Percentiles rank a stretch among this genome's conserved stretches.
These are phyloP conservation scores for Pseudocercospora crystallina DNA, from an alignment of 2,329 filamentous ascomycete genomes.

Conservation along the genomic window DNA sequence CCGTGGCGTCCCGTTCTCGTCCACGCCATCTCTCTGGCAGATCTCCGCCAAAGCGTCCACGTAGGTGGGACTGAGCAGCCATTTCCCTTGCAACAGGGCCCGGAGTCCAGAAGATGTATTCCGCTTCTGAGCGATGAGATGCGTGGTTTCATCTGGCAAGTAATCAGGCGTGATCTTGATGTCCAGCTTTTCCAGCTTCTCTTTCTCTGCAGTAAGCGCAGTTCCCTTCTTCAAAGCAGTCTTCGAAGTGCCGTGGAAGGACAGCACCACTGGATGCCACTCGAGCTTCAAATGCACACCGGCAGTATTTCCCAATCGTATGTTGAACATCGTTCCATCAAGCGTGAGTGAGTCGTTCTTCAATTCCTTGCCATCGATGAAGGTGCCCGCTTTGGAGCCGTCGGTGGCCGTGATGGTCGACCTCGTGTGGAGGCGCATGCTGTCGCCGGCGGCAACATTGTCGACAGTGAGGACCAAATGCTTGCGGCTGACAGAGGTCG, in stretches of 20 bases:
- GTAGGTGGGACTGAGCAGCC: slow-evolving; percentile 72
- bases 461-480: slow-evolving; percentile 78
- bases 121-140: slow-evolving; percentile 83
- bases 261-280: slow-evolving; percentile 80
- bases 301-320: slow-evolving; percentile 71
- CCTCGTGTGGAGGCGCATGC: slow-evolving; percentile 56
- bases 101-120: slow-evolving; percentile 87
- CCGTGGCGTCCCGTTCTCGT: slow-evolving; percentile 24
- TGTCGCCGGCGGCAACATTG: slow-evolving; percentile 63
- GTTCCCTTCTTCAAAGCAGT: slow-evolving; percentile 46
- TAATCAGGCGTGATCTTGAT: slow-evolving; percentile 81
- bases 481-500: slow-evolving; percentile 83
- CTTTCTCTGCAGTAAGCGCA: slow-evolving; percentile 61
- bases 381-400: slow-evolving; percentile 80
- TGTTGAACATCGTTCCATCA: slow-evolving; percentile 54
- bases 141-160: slow-evolving; percentile 69
- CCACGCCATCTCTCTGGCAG: slow-evolving; percentile 40
- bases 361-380: slow-evolving; percentile 66
- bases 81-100: slow-evolving; percentile 76
- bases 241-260: slow-evolving; percentile 72
- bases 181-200: slow-evolving; percentile 76
- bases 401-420: slow-evolving; percentile 75
- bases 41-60: slow-evolving; percentile 69
- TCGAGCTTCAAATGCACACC: slow-evolving; percentile 41
- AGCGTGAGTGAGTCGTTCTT: slow-evolving; percentile 49